Conservation (phyloP, 2,329 filamentous ascomycete species). For the Elsinoe australis region DNA sequence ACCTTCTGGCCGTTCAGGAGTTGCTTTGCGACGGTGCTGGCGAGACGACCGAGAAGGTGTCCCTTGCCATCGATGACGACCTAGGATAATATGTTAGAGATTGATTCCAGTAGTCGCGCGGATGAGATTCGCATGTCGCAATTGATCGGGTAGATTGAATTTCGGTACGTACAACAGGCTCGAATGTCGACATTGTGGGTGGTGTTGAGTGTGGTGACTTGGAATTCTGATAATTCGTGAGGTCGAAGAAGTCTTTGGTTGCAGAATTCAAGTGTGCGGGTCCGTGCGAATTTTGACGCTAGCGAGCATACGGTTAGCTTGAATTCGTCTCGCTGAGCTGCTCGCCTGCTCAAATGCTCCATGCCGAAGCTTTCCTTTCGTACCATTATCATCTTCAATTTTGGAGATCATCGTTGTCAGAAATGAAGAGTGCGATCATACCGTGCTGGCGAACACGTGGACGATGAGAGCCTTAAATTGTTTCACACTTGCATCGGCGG, state of each 20-base stretch:
- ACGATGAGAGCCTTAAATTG: too few species aligned
- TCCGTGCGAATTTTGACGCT: background rate
- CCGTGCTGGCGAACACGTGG: too few species aligned
- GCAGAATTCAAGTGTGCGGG: background rate
- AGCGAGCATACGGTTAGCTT: too few species aligned
- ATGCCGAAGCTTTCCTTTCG: too few species aligned
- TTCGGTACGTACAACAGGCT: constrained; percentile 52
- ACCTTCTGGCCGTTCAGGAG: constrained; percentile 99
- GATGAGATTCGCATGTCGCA: too few species aligned
- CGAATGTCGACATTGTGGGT: constrained; percentile 55
- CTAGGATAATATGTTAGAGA: constrained; percentile 39
- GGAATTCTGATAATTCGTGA: background rate
- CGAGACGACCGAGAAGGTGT: constrained; percentile 98
- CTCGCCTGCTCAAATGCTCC: too few species aligned
- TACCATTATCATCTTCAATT: too few species aligned
- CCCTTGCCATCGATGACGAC: constrained; percentile 99
- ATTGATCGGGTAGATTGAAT: too few species aligned
- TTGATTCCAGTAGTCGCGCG: background rate
- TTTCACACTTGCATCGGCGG: too few species aligned
- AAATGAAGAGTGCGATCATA: too few species aligned
- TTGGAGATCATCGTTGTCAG: too few species aligned
- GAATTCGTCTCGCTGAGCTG: too few species aligned
- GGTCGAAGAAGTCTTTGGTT: background rate
- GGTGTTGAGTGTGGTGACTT: constrained; percentile 2
- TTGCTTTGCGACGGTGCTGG: constrained; percentile 97